Evolutionary conservation across 129 eudicot species (phyloP).

Genomic region (Flaveria trinervia): DNA sequence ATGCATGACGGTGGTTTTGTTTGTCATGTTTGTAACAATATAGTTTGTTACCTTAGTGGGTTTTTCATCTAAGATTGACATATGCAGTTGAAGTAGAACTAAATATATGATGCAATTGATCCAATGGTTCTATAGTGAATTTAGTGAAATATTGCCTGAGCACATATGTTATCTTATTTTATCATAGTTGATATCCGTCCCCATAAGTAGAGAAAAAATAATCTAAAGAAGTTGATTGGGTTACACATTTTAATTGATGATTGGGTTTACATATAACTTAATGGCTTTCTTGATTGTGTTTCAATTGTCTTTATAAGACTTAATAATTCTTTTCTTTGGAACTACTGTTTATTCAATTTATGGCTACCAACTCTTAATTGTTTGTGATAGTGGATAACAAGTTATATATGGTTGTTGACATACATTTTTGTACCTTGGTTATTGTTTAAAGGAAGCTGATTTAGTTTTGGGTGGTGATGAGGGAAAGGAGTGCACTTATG

Average conservation of each 20-base stretch:
- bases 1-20: neutral
- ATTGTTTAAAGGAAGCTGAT: conserved; percentile 75
- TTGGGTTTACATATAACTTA: neutral
- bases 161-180: neutral
- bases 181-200: neutral
- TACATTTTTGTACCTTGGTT: conserved; percentile 6
- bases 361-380: neutral
- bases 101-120: neutral
- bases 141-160: neutral
- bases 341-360: neutral
- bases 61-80: neutral
- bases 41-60: neutral
- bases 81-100: neutral
- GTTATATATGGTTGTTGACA: conserved; percentile 7
- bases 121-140: neutral
- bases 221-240: neutral
- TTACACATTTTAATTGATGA: neutral
- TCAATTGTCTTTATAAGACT: neutral
- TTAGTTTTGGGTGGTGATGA: conserved; percentile 95
- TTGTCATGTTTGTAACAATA: conserved; percentile 15
- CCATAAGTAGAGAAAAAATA: neutral
- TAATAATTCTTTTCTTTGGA: neutral
- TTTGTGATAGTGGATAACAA: conserved; percentile 5
- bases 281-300: neutral
- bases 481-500: conserved; percentile 91